A percentile compares a stretch with the other conserved stretches of the same genome.
These are phyloP conservation scores for Saccharomycopsis selenospora DNA, from an alignment of 805 yeast species.

Conservation along the genomic window DNA sequence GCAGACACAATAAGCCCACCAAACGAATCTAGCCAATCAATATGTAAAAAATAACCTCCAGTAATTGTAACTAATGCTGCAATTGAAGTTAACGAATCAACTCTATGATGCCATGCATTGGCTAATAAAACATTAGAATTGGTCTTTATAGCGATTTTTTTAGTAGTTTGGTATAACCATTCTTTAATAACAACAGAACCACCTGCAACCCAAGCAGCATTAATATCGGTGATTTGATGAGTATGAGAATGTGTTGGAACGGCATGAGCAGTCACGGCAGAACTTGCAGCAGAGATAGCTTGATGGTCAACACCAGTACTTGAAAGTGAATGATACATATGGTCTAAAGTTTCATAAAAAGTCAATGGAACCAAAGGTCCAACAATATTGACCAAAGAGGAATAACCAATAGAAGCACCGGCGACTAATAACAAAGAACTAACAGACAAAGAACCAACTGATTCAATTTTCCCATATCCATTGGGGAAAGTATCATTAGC, in stretches of 20 bases:
- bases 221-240: slow-evolving; percentile 53
- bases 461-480: slow-evolving; percentile 91
- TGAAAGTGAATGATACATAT: slow-evolving; percentile 41
- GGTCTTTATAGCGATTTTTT: slow-evolving; percentile 65
- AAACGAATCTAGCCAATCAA: slow-evolving; percentile 82
- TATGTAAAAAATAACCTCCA: slow-evolving; percentile 69
- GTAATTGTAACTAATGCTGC: slow-evolving; percentile 88
- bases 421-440: slow-evolving; percentile 78
- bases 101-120: slow-evolving; percentile 98
- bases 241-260: slow-evolving; percentile 30
- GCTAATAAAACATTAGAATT: slow-evolving; percentile 89
- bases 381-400: slow-evolving; percentile 59
- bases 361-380: slow-evolving; percentile 63
- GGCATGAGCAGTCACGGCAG: slow-evolving; percentile 26
- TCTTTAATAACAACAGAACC: slow-evolving; percentile 85
- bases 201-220: slow-evolving; percentile 95
- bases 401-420: slow-evolving; percentile 86
- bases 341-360: slow-evolving; percentile 45
- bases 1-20: slow-evolving; percentile 87
- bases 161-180: slow-evolving; percentile 77
- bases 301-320: slow-evolving; percentile 23
- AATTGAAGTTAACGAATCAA: slow-evolving; percentile 83
- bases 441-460: slow-evolving; percentile 85
- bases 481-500: slow-evolving; percentile 62
- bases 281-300: slow-evolving; percentile 12